phyloP scores from a whole-genome alignment of 768 basidiomycete genomes.

The Leccinum obscurum region DNA sequence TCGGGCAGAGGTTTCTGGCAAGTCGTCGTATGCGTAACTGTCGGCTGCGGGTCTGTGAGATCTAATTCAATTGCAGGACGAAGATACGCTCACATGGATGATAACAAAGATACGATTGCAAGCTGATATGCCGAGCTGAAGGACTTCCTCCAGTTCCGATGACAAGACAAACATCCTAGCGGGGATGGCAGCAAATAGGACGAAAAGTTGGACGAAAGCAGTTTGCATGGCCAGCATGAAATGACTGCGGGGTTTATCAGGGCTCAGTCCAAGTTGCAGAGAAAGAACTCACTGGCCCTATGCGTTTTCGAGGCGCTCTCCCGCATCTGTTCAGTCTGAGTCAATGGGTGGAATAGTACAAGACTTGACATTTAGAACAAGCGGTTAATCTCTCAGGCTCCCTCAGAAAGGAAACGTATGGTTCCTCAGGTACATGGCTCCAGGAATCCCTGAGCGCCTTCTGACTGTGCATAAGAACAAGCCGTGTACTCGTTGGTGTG shows the following conservation, averaged over 20 bases:
- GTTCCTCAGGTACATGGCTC: constrained; percentile 54
- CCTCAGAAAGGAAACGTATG: constrained; percentile 35
- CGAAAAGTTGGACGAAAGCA: constrained; percentile 68
- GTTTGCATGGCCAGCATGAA: constrained; percentile 66
- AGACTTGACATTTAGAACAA: constrained; percentile 18
- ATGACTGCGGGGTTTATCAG: constrained; percentile 40
- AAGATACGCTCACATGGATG: constrained; percentile 34
- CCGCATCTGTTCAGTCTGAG: constrained; percentile 40
- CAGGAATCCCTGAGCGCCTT: constrained; percentile 61
- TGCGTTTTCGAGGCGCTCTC: constrained; percentile 45
- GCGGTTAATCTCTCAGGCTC: constrained; percentile 38
- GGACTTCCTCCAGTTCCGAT: constrained; percentile 42
- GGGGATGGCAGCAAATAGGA: constrained; percentile 59
- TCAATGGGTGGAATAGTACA: background rate
- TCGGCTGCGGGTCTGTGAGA: constrained; percentile 20
- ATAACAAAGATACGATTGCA: constrained; percentile 30
- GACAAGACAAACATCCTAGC: constrained; percentile 54
- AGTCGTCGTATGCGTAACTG: background rate
- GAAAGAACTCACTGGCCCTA: constrained; percentile 46
- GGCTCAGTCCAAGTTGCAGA: background rate
- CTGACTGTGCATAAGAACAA: constrained; percentile 34
- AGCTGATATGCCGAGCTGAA: constrained; percentile 31
- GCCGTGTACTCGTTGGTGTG: constrained; percentile 22
- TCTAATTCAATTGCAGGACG: background rate
- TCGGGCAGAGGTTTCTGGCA: background rate